Percentiles rank a stretch among this genome's conserved stretches.
These are phyloP conservation scores for Mortierella sp. DNA, from an alignment of 371 early-diverging fungal species.

Conservation along the genomic window DNA sequence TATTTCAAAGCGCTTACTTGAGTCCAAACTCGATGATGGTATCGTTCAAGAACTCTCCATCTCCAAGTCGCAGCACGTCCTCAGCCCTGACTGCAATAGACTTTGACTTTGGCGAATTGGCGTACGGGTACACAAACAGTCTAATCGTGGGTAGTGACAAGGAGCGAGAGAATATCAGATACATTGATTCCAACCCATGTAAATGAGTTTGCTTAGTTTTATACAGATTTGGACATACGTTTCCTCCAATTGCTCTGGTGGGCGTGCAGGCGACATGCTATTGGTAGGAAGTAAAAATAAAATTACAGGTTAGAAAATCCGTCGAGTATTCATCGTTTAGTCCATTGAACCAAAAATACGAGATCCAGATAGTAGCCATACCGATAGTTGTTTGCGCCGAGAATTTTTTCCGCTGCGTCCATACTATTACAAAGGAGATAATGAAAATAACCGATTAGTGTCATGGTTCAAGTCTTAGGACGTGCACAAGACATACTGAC, in stretches of 20 bases:
- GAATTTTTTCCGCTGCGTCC: conserved; percentile 11
- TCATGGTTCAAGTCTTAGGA: neutral
- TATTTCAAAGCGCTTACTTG: conserved; percentile 44
- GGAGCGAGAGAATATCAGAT: neutral
- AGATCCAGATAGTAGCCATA: neutral
- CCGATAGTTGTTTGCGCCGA: conserved; percentile 7
- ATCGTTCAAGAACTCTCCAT: conserved; percentile 73
- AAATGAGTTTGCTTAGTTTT: neutral
- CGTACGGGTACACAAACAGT: conserved; percentile 54
- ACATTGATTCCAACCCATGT: neutral
- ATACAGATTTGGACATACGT: conserved; percentile 22
- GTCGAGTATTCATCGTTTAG: neutral
- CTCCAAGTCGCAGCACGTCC: conserved; percentile 63
- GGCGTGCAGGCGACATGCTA: conserved; percentile 15
- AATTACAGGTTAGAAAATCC: neutral
- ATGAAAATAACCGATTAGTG: neutral
- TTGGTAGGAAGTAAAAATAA: neutral
- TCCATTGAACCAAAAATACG: neutral
- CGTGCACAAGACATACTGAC: neutral
- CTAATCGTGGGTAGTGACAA: conserved; percentile 4
- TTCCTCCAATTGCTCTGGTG: conserved; percentile 25
- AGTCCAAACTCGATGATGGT: conserved; percentile 72
- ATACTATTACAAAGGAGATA: neutral
- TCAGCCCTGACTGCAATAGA: conserved; percentile 62
- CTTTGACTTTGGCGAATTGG: conserved; percentile 31